Conservation (phyloP, 805 yeast genomes). For the Tanozyma kutaoensis region DNA sequence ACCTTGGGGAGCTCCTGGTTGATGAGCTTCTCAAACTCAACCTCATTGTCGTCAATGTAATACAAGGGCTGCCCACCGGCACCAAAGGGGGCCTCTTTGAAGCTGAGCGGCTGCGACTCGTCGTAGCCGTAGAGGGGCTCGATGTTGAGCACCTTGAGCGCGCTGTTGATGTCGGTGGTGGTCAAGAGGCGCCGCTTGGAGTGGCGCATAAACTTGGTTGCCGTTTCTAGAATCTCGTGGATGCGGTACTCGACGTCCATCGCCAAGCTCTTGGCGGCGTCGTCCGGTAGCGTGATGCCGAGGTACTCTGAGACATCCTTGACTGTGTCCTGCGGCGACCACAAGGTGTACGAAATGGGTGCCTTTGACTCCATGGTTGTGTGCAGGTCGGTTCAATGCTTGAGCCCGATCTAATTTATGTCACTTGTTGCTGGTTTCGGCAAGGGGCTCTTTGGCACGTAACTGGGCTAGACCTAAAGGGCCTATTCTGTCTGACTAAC, state of each 20-base stretch:
- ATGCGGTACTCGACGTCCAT: constrained; percentile 99
- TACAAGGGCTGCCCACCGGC: constrained; percentile 84
- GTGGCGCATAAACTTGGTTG: constrained; percentile 91
- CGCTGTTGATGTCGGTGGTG: constrained; percentile 70
- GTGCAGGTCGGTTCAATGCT: no score
- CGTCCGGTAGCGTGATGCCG: constrained; percentile 78
- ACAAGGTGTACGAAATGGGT: constrained; percentile 77
- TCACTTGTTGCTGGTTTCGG: no score
- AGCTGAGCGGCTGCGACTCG: constrained; percentile 53
- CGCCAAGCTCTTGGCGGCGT: constrained; percentile 86
- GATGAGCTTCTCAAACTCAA: constrained; percentile 85
- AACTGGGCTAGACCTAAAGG: no score
- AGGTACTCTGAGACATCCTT: constrained; percentile 89
- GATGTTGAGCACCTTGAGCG: constrained; percentile 73
- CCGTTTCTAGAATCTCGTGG: constrained; percentile 90
- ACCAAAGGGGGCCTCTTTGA: constrained; percentile 77
- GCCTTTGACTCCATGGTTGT: no score
- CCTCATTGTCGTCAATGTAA: constrained; percentile 84
- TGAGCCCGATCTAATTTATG: no score
- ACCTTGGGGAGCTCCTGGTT: constrained; percentile 93
- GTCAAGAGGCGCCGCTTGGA: constrained; percentile 72
- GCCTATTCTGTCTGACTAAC: no score
- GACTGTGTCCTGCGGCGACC: constrained; percentile 97
- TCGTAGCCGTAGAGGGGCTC: constrained; percentile 93
- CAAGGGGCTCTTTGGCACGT: no score